Base-by-base conservation (phyloP, 2,329 filamentous ascomycete species). In the Aspergillus sp. region DNA sequence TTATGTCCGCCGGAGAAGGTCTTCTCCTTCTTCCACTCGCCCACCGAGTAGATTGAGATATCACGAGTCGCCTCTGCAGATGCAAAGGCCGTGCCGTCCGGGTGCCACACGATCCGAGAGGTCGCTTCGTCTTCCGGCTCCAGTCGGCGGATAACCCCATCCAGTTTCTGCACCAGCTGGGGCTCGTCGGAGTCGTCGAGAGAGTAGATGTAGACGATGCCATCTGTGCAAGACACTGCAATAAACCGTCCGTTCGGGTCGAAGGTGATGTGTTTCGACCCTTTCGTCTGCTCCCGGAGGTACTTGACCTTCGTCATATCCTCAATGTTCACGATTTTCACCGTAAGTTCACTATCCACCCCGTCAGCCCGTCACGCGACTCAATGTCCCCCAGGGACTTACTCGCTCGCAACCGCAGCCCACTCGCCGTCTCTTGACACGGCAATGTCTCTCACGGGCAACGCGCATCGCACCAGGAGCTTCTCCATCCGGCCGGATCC, bases 341-440 rank as follows among this genome's bases (percentile, higher is more conserved):
- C 90, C 1, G 87, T 88, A 53, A 96, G 78, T 71, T 99, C 94
- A 70, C 83, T 86, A 10, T 7, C 31, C 23, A 23, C 34, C 56
- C 29, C 71, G 31, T 61, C 38, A 62, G 51, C 44, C 19, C 17
- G 45, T 23, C 4, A 42, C n/a, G n/a, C 16, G 29, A 45, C 44
- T 4, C 19, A 17, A 9, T 42, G 10, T 5, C 2, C 38, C 7
- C 32, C 29, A 17, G 1, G 10, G 2, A 75, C 82, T 60, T 71
- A 86, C 83, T 97, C 95, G 78, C 92, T 97, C n/a, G 92, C 91
- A 21, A 97, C 91, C 25, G 94, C 94, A 59, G 88, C 89, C 92
- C 91, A 97, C 64, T 89, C 83, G 0, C 84, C 82, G 68, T 97
- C 89, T 2, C 85, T 82, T 2, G 91, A 92, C 13, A 99, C 77